Conservation (phyloP, 2,329 filamentous ascomycete species). For the Stagonosporopsis vannaccii region DNA sequence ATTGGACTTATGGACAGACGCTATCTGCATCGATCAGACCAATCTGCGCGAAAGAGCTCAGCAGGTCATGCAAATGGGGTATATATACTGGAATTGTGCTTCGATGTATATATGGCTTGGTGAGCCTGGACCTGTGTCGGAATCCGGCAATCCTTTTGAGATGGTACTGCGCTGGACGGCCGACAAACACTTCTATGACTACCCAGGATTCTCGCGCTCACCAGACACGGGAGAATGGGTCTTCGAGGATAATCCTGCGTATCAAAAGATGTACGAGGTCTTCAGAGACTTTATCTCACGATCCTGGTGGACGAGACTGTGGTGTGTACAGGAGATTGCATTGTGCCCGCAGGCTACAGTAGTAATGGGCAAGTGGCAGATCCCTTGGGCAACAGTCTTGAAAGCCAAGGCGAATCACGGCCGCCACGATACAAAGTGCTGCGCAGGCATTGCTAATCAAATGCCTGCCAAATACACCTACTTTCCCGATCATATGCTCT, state of each 20-base stretch:
- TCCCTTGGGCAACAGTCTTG: not conserved
- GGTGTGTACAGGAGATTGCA: slow-evolving; percentile 6
- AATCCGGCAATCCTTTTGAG: not conserved
- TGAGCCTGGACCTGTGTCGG: not conserved
- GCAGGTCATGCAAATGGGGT: slow-evolving; percentile 20
- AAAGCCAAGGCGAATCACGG: not conserved
- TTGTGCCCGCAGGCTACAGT: slow-evolving; percentile 1
- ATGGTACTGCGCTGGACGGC: slow-evolving; percentile 2
- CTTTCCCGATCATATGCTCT: slow-evolving; percentile 2
- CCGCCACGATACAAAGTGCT: not conserved
- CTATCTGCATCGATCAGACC: slow-evolving; percentile 22
- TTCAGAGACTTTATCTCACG: slow-evolving; percentile 1
- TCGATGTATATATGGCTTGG: slow-evolving; percentile 27
- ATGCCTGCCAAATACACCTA: slow-evolving; percentile 8
- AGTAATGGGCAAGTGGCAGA: not conserved
- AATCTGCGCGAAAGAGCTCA: slow-evolving; percentile 11
- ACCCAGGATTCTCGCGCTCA: not conserved
- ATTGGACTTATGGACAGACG: slow-evolving; percentile 15
- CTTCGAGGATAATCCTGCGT: not conserved
- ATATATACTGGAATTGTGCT: slow-evolving; percentile 9
- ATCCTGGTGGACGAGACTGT: slow-evolving; percentile 8
- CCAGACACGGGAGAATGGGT: not conserved
- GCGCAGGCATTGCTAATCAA: not conserved
- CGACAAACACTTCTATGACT: slow-evolving; percentile 3
- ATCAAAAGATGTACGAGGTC: slow-evolving; percentile 1